Evolutionary conservation across 208 protist species (phyloP).

Genomic region (Trypanosoma boissoni): DNA sequence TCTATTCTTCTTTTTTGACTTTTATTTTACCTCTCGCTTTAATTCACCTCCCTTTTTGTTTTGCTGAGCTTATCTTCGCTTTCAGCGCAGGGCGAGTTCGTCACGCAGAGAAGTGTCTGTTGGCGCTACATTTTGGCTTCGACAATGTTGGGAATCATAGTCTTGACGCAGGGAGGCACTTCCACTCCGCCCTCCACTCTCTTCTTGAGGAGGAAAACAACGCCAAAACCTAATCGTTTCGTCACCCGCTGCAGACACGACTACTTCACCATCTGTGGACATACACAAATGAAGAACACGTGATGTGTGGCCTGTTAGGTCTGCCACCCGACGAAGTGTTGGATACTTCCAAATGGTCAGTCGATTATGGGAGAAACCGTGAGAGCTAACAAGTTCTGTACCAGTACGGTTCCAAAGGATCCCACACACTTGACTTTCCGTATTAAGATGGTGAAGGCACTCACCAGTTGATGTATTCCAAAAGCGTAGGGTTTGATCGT

Average conservation of each 20-base stretch:
- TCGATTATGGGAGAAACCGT: constrained; percentile 99
- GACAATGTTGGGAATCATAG: constrained; percentile 16
- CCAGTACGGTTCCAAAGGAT: constrained; percentile 95
- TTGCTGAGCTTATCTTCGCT: background rate
- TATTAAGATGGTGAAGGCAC: constrained; percentile 94
- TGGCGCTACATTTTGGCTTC: background rate
- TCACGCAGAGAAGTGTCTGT: constrained; percentile 17
- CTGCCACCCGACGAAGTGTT: constrained; percentile 94
- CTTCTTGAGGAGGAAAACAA: constrained; percentile 60
- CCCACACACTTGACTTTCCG: constrained; percentile 96
- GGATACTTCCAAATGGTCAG: constrained; percentile 99
- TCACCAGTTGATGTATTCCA: constrained; percentile 97
- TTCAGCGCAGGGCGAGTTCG: constrained; percentile 22
- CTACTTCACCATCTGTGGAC: constrained; percentile 95
- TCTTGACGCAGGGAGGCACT: constrained; percentile 1
- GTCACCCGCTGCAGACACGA: constrained; percentile 97
- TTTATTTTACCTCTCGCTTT: constrained; percentile 4
- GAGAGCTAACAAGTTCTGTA: constrained; percentile 97
- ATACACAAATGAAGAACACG: constrained; percentile 98
- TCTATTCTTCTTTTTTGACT: background rate
- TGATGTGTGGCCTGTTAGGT: constrained; percentile 97
- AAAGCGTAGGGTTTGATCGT: constrained; percentile 97
- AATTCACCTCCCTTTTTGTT: constrained; percentile 1
- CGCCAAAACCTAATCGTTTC: constrained; percentile 97
- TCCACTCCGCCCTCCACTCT: constrained; percentile 8